Evolutionary conservation across 345 rosid species (phyloP).

Genomic region (Camelina sativa): DNA sequence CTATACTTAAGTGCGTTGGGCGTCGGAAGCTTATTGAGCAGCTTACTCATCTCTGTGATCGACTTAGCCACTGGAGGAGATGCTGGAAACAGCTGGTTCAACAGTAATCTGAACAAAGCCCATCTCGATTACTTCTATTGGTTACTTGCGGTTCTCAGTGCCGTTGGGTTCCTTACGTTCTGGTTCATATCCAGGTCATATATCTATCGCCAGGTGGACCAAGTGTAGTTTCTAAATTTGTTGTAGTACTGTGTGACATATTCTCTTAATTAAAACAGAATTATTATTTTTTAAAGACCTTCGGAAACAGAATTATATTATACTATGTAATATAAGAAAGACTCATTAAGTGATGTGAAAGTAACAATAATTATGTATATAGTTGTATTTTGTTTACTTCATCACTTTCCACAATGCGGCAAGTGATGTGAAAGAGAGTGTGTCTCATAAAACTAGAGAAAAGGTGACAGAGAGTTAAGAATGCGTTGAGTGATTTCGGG

Average conservation of each 20-base stretch:
- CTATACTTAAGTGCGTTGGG: constrained; percentile 47
- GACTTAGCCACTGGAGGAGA: constrained; percentile 42
- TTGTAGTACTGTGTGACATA: too few species aligned
- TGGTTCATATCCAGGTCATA: constrained; percentile 27
- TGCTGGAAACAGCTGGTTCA: constrained; percentile 51
- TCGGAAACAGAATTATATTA: too few species aligned
- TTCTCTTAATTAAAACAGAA: too few species aligned
- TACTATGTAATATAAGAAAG: too few species aligned
- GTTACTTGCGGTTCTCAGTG: constrained; percentile 54
- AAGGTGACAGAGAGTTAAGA: constrained; percentile 14
- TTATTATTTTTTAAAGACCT: too few species aligned
- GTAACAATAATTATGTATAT: too few species aligned
- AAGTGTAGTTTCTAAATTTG: neutral
- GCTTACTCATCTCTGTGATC: constrained; percentile 48
- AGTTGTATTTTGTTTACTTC: too few species aligned
- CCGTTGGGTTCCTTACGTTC: constrained; percentile 21
- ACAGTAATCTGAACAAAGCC: constrained; percentile 59
- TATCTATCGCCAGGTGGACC: constrained; percentile 10
- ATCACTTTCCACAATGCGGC: too few species aligned
- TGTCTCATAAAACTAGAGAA: constrained; percentile 12
- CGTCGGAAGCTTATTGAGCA: constrained; percentile 52
- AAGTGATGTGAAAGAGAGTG: constrained; percentile 6
- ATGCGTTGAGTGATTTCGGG: neutral
- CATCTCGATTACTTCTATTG: constrained; percentile 61
- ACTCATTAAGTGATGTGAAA: too few species aligned